A percentile compares a stretch with the other conserved stretches of the same genome.
phyloP scores from a whole-genome alignment of 2,329 filamentous ascomycete species.

The Aspergillus neoniger region DNA sequence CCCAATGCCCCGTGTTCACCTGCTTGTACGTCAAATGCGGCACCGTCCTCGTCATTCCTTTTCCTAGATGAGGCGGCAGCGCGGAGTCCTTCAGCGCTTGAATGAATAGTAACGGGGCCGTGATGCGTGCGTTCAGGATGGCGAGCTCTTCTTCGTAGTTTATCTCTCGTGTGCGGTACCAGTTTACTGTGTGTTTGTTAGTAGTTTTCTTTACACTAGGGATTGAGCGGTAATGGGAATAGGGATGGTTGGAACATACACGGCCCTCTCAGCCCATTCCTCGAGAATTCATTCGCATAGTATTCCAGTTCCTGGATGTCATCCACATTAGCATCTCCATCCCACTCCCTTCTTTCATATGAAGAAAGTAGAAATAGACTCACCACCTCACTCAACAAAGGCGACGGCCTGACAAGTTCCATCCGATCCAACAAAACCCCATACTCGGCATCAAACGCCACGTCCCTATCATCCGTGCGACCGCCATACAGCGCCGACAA shows the following conservation, averaged over 20 bases:
- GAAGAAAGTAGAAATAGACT: conserved; percentile 15
- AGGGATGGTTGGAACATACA: conserved; percentile 43
- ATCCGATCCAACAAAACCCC: conserved; percentile 69
- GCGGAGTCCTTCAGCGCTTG: conserved; percentile 70
- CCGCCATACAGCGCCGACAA: conserved; percentile 73
- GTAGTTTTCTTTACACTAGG: neutral
- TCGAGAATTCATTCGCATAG: conserved; percentile 72
- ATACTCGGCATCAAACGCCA: conserved; percentile 58
- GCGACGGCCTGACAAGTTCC: conserved; percentile 56
- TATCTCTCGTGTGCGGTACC: conserved; percentile 74
- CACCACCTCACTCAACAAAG: conserved; percentile 64
- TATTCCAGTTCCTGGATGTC: conserved; percentile 64
- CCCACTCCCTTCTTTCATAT: neutral
- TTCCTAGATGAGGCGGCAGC: conserved; percentile 70
- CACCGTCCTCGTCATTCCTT: conserved; percentile 69
- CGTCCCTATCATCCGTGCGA: conserved; percentile 56
- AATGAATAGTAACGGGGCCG: conserved; percentile 72
- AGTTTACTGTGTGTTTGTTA: conserved; percentile 59
- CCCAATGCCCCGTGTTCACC: conserved; percentile 79
- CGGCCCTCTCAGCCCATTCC: conserved; percentile 74
- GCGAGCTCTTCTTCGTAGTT: conserved; percentile 74
- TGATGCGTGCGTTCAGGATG: conserved; percentile 47
- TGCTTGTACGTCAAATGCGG: conserved; percentile 65
- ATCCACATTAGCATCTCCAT: conserved; percentile 4
- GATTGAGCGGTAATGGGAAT: neutral